These are phyloP conservation scores for Backusella circina DNA, from an alignment of 192 early-diverging fungal genomes.

Conservation along the genomic window DNA sequence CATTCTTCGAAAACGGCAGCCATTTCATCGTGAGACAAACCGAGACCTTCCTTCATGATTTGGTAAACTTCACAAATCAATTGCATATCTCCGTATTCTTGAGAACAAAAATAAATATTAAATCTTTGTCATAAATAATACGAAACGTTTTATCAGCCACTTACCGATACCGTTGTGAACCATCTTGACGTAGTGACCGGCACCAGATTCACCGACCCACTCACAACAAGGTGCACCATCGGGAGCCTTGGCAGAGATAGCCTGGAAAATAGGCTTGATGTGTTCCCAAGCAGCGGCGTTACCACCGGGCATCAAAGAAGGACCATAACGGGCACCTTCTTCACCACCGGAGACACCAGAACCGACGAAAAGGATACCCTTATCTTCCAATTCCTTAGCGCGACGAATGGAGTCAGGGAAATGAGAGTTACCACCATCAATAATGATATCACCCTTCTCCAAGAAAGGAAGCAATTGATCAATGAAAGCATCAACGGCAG, in stretches of 20 bases:
- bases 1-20: conserved; percentile 85
- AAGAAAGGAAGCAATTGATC: conserved; percentile 84
- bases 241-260: conserved; percentile 85
- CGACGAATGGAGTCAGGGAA: conserved; percentile 95
- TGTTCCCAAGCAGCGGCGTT: conserved; percentile 88
- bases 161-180: conserved; percentile 96
- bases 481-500: conserved; percentile 94
- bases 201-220: conserved; percentile 97
- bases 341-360: conserved; percentile 99
- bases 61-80: conserved; percentile 96
- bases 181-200: conserved; percentile 99
- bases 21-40: conserved; percentile 82
- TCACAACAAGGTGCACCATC: conserved; percentile 94
- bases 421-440: conserved; percentile 99
- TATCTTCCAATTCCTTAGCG: conserved; percentile 81
- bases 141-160: not conserved
- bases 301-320: conserved; percentile 97
- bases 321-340: conserved; percentile 96
- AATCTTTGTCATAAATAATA: not conserved
- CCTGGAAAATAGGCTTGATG: conserved; percentile 96
- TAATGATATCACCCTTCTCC: conserved; percentile 91
- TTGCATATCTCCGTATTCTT: conserved; percentile 98
- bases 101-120: not conserved
- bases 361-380: conserved; percentile 94
- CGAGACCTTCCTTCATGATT: conserved; percentile 85